Evolutionary conservation across 176 grass and related monocot genomes (phyloP), one percentile per base, ranked within the genome.

Genomic region (Cymbopogon citratus): DNA sequence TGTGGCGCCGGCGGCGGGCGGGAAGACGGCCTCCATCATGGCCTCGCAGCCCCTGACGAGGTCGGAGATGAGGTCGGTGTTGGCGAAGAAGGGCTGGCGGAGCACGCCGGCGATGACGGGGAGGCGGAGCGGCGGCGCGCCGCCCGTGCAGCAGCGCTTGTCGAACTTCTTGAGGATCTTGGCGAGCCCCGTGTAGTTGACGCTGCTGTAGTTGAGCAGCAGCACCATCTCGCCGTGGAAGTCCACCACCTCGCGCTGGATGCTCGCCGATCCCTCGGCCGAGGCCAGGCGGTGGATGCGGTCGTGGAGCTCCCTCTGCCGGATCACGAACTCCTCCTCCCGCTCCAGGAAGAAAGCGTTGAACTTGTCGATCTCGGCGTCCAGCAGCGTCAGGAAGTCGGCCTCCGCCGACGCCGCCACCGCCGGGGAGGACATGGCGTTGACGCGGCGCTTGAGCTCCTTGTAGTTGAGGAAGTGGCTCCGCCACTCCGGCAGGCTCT

Each of bases 151-250:
- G n/a, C n/a, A n/a, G n/a, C 85, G 86, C 86, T 97, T 97, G 76
- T 97, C 94, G 80, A 94, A 90, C 83, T 97, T 97, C 85, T 97
- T 97, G 54, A 97, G 86, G 56, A 97, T 97, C 79, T 97, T 97
- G 28, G 86, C 94, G 19, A 97, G 72, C 0, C 94, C 92, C 46
- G 87, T 92, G 70, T 92, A 95, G 57, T 95, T 95, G 81, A 95
- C 73, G 92, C 78, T 87, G 87, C 92, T 95, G 81, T 95, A 95
- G 80, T 95, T 95, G 67, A 90, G 83, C 6, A 95, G 90, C 34
- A 95, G 86, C 48, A 95, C 92, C 92, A 95, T 95, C 88, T 95
- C 92, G 57, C 92, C 92, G 68, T 95, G 92, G 45, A 90, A 90
- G 84, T 94, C 83, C 35, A 94, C 92, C 9, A 94, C 88, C 73